These are phyloP conservation scores for Clonostachys byssicola DNA, from an alignment of 2,329 filamentous ascomycete genomes.

Conservation along the genomic window DNA sequence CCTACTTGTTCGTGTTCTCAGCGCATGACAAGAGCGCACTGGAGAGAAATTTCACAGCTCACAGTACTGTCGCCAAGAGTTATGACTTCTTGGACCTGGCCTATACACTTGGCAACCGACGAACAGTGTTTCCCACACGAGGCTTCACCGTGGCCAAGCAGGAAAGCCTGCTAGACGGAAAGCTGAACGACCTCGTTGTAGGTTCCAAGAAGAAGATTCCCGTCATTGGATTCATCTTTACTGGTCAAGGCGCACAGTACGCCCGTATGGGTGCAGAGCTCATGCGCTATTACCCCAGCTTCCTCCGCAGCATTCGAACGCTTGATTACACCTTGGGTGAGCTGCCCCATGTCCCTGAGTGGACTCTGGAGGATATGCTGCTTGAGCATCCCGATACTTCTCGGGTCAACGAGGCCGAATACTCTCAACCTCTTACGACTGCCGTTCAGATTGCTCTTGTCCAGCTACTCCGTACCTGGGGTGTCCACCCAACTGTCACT, in stretches of 20 bases:
- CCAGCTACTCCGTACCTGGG: constrained; percentile 26
- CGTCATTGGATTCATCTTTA: constrained; percentile 32
- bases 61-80: constrained; percentile 3
- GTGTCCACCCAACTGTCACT: constrained; percentile 22
- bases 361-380: neutral
- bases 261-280: constrained; percentile 35
- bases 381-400: constrained; percentile 7
- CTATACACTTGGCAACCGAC: constrained; percentile 8
- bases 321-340: neutral
- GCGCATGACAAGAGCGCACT: constrained; percentile 11
- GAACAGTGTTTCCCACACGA: no score
- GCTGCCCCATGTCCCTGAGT: neutral
- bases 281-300: constrained; percentile 20
- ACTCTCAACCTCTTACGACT: constrained; percentile 35
- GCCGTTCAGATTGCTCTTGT: constrained; percentile 35
- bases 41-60: constrained; percentile 6
- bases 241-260: constrained; percentile 38
- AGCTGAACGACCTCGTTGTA: no score
- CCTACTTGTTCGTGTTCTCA: constrained; percentile 13
- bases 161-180: no score
- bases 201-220: constrained; percentile 8
- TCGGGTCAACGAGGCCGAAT: constrained; percentile 22
- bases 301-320: constrained; percentile 5
- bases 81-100: constrained; percentile 5
- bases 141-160: no score